Base-by-base conservation (phyloP, 345 rosid species). In the Luvunga scandens region DNA sequence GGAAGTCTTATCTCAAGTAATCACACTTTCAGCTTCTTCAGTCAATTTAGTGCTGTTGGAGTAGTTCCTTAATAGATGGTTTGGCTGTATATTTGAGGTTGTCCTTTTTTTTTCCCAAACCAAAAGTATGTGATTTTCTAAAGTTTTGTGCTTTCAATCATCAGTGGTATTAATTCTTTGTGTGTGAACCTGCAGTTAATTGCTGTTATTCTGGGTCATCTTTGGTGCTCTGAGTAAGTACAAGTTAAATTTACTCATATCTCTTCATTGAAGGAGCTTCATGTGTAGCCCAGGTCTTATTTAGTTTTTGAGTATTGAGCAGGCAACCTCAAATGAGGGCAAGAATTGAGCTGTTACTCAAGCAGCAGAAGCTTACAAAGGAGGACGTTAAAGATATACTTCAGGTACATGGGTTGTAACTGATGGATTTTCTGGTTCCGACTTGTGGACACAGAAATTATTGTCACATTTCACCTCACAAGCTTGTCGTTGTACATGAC, bases 201-300 rank as follows among this genome's bases (percentile, higher is more conserved):
- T 79, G 91, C 95, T 42, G 88, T 96, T 31, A 90, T 96, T 71
- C 84, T 96, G 79, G 98, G 99, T 61, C 95, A 96, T 82, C 87
- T 96, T 64, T 96, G 98, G 98, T 96, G 92, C 86, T 87, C 98
- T 10, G 99, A 94, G 99, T 95, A 93, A 91, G 97, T 83, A 72
- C 27, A 9, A 65, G 36, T 72, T 6, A 53, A 53, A 19, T 62
- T 18, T 60, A 25, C 13, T 70, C 24, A 76, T 24, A 5, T 70
- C 30, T 38, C 4, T 48, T 27, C 72, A 55, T 75, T 73, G 79
- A n/a, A 71, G 50, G 22, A 80, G 53, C 34, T 50, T 50, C 34
- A 73, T 72, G 33, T 59, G 42, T 36, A n/a, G 33, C 14, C 61
- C 13, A 66, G 36, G 66, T 56, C 50, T 69, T 69, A n/a, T 27